These are phyloP conservation scores for Thymus quinquecostatus DNA, from an alignment of 257 asterid genomes.

Conservation along the genomic window DNA sequence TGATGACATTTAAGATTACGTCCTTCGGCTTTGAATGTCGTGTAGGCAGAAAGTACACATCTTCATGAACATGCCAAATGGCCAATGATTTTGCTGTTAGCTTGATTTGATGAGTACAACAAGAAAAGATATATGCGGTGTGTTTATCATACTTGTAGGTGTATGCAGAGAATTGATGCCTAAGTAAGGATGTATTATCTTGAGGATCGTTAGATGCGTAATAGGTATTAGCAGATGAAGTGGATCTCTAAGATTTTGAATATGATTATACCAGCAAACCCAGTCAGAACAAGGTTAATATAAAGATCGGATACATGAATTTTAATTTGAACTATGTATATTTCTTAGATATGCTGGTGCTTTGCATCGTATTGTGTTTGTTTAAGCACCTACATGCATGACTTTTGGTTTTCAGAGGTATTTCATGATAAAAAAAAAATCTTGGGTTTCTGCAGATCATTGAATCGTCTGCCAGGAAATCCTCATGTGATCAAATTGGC, in stretches of 20 bases:
- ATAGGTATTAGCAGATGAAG: conserved; percentile 40
- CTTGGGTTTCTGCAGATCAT: conserved; percentile 54
- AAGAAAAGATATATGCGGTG: neutral
- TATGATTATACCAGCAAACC: neutral
- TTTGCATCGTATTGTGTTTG: conserved; percentile 16
- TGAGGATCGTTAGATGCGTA: conserved; percentile 1
- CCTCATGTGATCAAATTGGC: conserved; percentile 58
- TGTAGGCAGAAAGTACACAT: too few species aligned
- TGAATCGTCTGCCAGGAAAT: conserved; percentile 49
- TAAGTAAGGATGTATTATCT: neutral
- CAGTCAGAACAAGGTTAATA: neutral
- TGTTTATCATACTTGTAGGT: neutral
- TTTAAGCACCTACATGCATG: neutral
- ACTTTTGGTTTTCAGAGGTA: conserved; percentile 15
- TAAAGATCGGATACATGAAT: conserved; percentile 20
- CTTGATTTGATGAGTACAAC: neutral
- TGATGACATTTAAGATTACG: too few species aligned
- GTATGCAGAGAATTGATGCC: neutral
- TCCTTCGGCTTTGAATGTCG: too few species aligned
- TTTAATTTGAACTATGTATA: neutral
- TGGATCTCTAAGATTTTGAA: conserved; percentile 17
- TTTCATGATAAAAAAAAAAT: neutral
- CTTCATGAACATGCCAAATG: neutral
- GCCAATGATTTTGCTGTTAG: neutral
- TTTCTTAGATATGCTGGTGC: neutral